phyloP scores from a whole-genome alignment of 257 asterid species.

The Solanum neorickii region DNA sequence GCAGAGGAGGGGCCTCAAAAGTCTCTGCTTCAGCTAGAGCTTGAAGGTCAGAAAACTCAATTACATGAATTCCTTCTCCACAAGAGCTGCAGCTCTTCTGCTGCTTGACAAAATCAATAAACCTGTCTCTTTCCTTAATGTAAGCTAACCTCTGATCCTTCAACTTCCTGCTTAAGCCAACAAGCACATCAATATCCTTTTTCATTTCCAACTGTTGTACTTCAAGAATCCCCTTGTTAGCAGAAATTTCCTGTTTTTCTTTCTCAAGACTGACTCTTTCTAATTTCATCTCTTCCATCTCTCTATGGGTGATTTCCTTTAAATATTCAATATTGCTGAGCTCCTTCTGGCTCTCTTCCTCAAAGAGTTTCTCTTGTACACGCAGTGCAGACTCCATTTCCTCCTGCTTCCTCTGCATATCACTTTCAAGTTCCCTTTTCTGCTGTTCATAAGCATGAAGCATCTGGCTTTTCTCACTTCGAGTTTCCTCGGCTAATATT shows the following conservation, averaged over 20 bases:
- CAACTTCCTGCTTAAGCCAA: conserved; percentile 66
- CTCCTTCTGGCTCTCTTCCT: conserved; percentile 46
- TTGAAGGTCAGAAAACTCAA: conserved; percentile 66
- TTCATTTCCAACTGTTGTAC: conserved; percentile 70
- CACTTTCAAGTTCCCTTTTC: conserved; percentile 63
- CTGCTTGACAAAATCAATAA: conserved; percentile 59
- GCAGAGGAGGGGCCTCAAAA: conserved; percentile 53
- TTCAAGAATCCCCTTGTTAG: conserved; percentile 68
- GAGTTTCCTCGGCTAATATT: conserved; percentile 37
- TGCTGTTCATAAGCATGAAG: conserved; percentile 53
- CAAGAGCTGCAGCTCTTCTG: conserved; percentile 60
- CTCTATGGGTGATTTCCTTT: conserved; percentile 69
- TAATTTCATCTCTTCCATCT: conserved; percentile 78
- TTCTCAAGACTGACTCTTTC: conserved; percentile 48
- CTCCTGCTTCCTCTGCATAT: conserved; percentile 55
- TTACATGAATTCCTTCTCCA: conserved; percentile 58
- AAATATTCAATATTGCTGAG: conserved; percentile 46
- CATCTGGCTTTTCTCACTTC: conserved; percentile 51
- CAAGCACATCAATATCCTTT: conserved; percentile 80
- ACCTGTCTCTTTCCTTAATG: conserved; percentile 75
- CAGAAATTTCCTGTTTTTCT: conserved; percentile 53
- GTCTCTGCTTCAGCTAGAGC: conserved; percentile 34
- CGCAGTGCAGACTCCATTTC: conserved; percentile 52
- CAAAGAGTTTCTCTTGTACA: conserved; percentile 57
- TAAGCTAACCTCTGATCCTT: conserved; percentile 81